These are phyloP conservation scores for Fusarium hostae DNA, from an alignment of 2,329 filamentous ascomycete genomes.

Conservation along the genomic window DNA sequence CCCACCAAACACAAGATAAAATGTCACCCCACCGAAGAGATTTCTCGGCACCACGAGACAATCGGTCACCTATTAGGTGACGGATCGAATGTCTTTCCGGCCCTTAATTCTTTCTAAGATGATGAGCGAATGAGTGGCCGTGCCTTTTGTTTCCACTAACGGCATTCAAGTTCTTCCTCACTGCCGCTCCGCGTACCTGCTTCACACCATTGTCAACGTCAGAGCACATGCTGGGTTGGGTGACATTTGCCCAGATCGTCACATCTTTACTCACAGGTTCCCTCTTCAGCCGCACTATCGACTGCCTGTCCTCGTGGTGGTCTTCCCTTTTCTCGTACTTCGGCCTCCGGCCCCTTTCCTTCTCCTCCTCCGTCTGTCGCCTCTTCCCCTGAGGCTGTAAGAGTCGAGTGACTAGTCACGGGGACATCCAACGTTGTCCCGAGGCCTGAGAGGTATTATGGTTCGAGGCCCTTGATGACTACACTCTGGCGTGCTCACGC, in stretches of 20 bases:
- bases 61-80: conserved; percentile 43
- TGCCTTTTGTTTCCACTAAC: conserved; percentile 22
- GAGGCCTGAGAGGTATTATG: conserved; percentile 36
- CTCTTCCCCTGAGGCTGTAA: conserved; percentile 24
- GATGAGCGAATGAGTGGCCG: conserved; percentile 36
- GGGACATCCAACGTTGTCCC: conserved; percentile 39
- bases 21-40: conserved; percentile 47
- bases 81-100: conserved; percentile 41
- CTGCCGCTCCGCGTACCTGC: conserved; percentile 30
- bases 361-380: conserved; percentile 17
- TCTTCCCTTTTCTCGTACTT: conserved; percentile 21
- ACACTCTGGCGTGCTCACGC: conserved; percentile 30
- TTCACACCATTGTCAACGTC: conserved; percentile 32
- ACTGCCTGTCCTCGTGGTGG: conserved; percentile 4
- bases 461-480: conserved; percentile 42
- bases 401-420: conserved; percentile 43
- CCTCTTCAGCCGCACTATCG: conserved; percentile 26
- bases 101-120: conserved; percentile 22
- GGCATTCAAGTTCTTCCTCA: conserved; percentile 8
- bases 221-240: conserved; percentile 42
- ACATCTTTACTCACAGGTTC: conserved; percentile 39
- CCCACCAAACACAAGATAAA: conserved; percentile 29
- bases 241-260: conserved; percentile 36
- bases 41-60: conserved; percentile 46
- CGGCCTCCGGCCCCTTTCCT: conserved; percentile 25